Evolutionary conservation across 2,329 filamentous ascomycete species (phyloP), one percentile per base, ranked within the genome.

Genomic region (Hypomyces perniciosus): DNA sequence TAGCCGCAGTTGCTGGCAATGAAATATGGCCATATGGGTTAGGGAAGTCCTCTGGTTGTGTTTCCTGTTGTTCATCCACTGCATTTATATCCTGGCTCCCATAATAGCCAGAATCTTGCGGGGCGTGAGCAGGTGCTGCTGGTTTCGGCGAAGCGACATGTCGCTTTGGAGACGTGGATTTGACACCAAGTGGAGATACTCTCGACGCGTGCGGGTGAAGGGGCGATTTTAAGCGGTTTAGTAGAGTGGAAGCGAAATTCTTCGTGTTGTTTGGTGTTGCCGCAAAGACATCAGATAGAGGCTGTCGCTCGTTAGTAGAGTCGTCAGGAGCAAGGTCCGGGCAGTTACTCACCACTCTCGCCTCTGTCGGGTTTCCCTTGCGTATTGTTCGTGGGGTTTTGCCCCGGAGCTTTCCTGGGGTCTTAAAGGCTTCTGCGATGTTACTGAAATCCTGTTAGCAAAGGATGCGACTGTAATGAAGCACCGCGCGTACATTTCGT

Each of bases 351-450:
- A 89, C 86, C 56, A 83, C 79, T 61, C 87, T 80, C 31, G 75
- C 68, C 64, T 86, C 83, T 28, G 70, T 67, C 8, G 72, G 70
- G 60, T 78, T 76, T 44, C 69, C 70, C 65, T 86, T 90, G 50
- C 83, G 80, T 33, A 73, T 74, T 13, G 87, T 90, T 54, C 85
- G 79, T 39, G 88, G 88, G 29, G 88, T 92, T 72, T 90, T 91
- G 50, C 85, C 88, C 57, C 88, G 84, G 65, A 93, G 71, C 65
- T 90, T 92, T 51, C 88, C 88, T 4, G 89, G 89, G 35, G 89
- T 93, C 66, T 97, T 99, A 75, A 97, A 96, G n/a, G 95, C 84
- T 62, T 97, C 92, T 56, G 89, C 81, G 54, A 97, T 85, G 66
- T 92, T 92, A 56, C 93, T 97, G 61, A 20, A 44, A 54, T 39